A percentile compares a stretch with the other conserved stretches of the same genome.
These are phyloP conservation scores for Cucurbitaria berberidis DNA, from an alignment of 2,329 filamentous ascomycete genomes.

Conservation along the genomic window DNA sequence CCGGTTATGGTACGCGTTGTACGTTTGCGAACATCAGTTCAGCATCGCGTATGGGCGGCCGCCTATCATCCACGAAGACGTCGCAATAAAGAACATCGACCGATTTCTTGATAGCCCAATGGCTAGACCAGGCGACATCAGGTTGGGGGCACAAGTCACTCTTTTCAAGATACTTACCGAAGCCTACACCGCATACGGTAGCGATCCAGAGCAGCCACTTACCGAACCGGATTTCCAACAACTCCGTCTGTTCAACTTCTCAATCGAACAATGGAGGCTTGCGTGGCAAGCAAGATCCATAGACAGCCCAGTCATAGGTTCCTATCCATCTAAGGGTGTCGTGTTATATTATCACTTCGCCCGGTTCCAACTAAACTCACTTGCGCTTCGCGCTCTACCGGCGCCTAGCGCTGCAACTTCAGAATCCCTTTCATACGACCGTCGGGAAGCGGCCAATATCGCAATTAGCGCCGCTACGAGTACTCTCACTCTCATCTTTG, in stretches of 20 bases:
- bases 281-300: constrained; percentile 45
- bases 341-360: constrained; percentile 62
- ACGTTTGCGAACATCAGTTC: constrained; percentile 51
- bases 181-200: constrained; percentile 43
- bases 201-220: constrained; percentile 45
- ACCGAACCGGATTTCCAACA: constrained; percentile 47
- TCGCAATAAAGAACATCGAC: constrained; percentile 47
- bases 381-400: constrained; percentile 53
- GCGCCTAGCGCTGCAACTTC: constrained; percentile 54
- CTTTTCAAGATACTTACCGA: constrained; percentile 44
- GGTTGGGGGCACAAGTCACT: constrained; percentile 39
- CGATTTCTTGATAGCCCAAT: constrained; percentile 37
- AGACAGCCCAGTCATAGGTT: constrained; percentile 36
- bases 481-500: constrained; percentile 55
- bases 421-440: constrained; percentile 51
- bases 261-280: constrained; percentile 53
- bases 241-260: constrained; percentile 50
- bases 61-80: constrained; percentile 48
- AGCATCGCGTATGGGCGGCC: constrained; percentile 51
- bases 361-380: constrained; percentile 60
- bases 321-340: constrained; percentile 56
- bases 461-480: constrained; percentile 57
- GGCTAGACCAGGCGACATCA: constrained; percentile 38
- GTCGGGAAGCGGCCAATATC: constrained; percentile 48
- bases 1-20: constrained; percentile 50